Percentiles rank a stretch among this genome's conserved stretches.
These are phyloP conservation scores for Diaporthe nobilis DNA, from an alignment of 2,329 filamentous ascomycete genomes.

Conservation along the genomic window DNA sequence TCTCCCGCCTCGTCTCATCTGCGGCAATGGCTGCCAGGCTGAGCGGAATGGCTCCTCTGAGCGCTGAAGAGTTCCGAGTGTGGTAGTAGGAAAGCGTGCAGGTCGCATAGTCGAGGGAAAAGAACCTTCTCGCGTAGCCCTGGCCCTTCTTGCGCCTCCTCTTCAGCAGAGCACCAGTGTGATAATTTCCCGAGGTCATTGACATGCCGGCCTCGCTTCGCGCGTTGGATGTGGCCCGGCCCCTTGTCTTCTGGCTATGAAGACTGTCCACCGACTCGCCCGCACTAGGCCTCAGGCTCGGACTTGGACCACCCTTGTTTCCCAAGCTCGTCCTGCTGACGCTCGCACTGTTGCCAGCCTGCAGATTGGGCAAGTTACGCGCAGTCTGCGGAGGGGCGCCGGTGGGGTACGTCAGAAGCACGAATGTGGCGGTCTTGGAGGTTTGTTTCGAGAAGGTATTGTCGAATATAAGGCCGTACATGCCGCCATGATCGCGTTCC, in stretches of 20 bases:
- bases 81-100: slow-evolving; percentile 98
- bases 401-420: slow-evolving; percentile 93
- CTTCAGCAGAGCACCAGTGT: slow-evolving; percentile 90
- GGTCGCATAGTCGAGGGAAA: slow-evolving; percentile 94
- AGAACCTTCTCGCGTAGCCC: slow-evolving; percentile 92
- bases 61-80: slow-evolving; percentile 90
- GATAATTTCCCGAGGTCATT: slow-evolving; percentile 68
- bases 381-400: slow-evolving; percentile 82
- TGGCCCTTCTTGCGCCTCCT: slow-evolving; percentile 93
- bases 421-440: slow-evolving; percentile 95
- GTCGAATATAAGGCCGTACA: slow-evolving; percentile 97
- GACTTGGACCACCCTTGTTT: slow-evolving; percentile 58
- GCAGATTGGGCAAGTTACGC: slow-evolving; percentile 75
- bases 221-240: slow-evolving; percentile 65
- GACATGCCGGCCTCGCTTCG: slow-evolving; percentile 63
- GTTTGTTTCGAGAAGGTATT: slow-evolving; percentile 98
- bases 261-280: slow-evolving; percentile 74
- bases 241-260: slow-evolving; percentile 62
- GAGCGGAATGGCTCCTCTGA: slow-evolving; percentile 92
- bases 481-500: slow-evolving; percentile 80
- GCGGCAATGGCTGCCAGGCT: slow-evolving; percentile 92
- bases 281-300: slow-evolving; percentile 59
- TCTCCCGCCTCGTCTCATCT: slow-evolving; percentile 89
- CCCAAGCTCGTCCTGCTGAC: slow-evolving; percentile 67
- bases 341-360: slow-evolving; percentile 55